Evolutionary conservation across 2,329 filamentous ascomycete genomes (phyloP).

Genomic region (Pseudogymnoascus verrucosus): DNA sequence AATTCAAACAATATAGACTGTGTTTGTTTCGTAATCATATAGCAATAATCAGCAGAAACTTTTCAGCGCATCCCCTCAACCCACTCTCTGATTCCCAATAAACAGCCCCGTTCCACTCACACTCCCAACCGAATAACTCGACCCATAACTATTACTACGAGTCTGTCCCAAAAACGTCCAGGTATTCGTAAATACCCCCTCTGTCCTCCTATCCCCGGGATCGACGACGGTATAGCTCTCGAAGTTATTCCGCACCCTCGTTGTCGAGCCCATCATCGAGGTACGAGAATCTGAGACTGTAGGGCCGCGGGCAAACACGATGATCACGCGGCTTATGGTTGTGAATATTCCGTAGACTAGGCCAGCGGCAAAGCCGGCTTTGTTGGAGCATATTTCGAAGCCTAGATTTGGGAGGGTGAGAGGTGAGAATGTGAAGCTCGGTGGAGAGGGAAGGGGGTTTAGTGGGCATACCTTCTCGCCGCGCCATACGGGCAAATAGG

Average conservation of each 20-base stretch:
- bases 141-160: neutral
- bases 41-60: too few relatives aligned
- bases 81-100: neutral
- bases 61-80: neutral
- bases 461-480: neutral
- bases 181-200: neutral
- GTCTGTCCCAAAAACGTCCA: neutral
- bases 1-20: too few relatives aligned
- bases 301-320: neutral
- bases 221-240: neutral
- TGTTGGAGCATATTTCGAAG: too few relatives aligned
- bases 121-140: neutral
- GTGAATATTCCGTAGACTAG: neutral
- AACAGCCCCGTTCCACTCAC: neutral
- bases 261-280: neutral
- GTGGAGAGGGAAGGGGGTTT: too few relatives aligned
- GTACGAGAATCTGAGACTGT: neutral
- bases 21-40: too few relatives aligned
- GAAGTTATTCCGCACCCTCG: neutral
- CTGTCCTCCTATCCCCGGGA: neutral
- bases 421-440: too few relatives aligned
- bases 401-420: too few relatives aligned
- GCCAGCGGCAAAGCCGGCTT: too few relatives aligned
- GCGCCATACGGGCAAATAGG: neutral
- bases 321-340: neutral